Conservation (phyloP, 306 rosid genomes). For the Prunus kanzakura region DNA sequence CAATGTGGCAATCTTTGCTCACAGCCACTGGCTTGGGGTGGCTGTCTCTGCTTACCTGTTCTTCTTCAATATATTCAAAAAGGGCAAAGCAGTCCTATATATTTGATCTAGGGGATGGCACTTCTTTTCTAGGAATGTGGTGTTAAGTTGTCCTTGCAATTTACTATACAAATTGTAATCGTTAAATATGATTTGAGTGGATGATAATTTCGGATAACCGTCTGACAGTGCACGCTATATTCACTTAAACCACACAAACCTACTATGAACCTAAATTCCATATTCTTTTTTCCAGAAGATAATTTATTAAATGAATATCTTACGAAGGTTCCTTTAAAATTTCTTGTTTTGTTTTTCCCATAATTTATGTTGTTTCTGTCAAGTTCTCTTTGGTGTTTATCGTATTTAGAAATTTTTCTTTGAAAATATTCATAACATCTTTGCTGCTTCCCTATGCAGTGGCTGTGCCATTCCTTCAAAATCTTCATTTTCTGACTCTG, state of each 20-base stretch:
- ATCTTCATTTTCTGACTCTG: slow-evolving; percentile 48
- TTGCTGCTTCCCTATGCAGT: slow-evolving; percentile 45
- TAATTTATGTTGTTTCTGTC: background rate
- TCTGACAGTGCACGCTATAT: too few relatives aligned
- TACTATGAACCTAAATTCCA: background rate
- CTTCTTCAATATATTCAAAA: slow-evolving; percentile 2
- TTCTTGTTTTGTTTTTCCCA: background rate
- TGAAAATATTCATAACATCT: slow-evolving; percentile 15
- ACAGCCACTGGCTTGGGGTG: background rate
- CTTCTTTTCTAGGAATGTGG: background rate
- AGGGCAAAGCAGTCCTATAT: background rate
- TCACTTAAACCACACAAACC: background rate
- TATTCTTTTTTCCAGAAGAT: background rate
- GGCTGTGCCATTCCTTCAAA: slow-evolving; percentile 81
- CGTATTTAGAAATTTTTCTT: slow-evolving; percentile 5
- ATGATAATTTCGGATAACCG: too few relatives aligned
- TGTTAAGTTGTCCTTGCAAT: background rate
- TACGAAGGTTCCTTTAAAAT: background rate
- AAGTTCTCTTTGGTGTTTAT: background rate
- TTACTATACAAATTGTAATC: background rate
- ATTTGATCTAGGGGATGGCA: background rate
- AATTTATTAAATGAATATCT: background rate
- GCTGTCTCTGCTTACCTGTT: background rate
- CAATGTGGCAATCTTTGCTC: background rate
- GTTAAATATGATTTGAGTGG: background rate